A percentile compares a stretch with the other conserved stretches of the same genome.
These are phyloP conservation scores for Sporothrix variecibatus DNA, from an alignment of 2,329 filamentous ascomycete species.

Conservation along the genomic window DNA sequence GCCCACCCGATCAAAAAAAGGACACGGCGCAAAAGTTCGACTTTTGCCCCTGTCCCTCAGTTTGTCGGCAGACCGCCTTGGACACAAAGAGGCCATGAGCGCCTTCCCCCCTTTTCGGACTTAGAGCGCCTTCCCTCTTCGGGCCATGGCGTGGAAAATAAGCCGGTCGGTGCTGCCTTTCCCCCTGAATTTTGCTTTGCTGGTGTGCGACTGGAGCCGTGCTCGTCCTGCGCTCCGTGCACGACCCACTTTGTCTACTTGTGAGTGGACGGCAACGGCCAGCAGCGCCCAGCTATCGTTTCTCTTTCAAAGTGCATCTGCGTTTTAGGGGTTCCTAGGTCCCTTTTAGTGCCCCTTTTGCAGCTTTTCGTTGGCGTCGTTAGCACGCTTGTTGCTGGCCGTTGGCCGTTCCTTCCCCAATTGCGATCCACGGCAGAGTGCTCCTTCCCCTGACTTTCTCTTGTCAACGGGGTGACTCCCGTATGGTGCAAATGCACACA, in stretches of 20 bases:
- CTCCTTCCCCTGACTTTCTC: constrained; percentile 4
- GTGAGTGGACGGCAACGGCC: background rate
- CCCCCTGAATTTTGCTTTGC: constrained; percentile 30
- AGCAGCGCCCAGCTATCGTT: background rate
- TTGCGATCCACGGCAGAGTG: constrained; percentile 24
- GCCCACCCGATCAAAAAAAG: constrained; percentile 6
- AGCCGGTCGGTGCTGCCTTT: constrained; percentile 24
- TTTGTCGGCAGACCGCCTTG: background rate
- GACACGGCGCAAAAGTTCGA: constrained; percentile 10
- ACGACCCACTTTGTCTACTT: constrained; percentile 21
- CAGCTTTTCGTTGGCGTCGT: background rate
- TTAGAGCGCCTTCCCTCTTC: constrained; percentile 29
- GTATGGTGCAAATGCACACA: background rate
- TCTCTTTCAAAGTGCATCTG: background rate
- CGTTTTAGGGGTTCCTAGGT: background rate
- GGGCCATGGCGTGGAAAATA: constrained; percentile 26
- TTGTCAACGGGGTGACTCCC: constrained; percentile 5
- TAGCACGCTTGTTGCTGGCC: background rate
- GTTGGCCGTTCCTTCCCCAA: constrained; percentile 25
- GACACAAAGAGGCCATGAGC: background rate
- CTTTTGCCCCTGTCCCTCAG: background rate
- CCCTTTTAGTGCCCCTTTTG: constrained; percentile 12
- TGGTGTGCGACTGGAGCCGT: constrained; percentile 20
- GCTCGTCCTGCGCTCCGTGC: constrained; percentile 27
- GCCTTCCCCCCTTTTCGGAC: constrained; percentile 25